Percentiles rank a stretch among this genome's conserved stretches.
Conservation (phyloP, 768 basidiomycete species). For the Lactarius psammicola region DNA sequence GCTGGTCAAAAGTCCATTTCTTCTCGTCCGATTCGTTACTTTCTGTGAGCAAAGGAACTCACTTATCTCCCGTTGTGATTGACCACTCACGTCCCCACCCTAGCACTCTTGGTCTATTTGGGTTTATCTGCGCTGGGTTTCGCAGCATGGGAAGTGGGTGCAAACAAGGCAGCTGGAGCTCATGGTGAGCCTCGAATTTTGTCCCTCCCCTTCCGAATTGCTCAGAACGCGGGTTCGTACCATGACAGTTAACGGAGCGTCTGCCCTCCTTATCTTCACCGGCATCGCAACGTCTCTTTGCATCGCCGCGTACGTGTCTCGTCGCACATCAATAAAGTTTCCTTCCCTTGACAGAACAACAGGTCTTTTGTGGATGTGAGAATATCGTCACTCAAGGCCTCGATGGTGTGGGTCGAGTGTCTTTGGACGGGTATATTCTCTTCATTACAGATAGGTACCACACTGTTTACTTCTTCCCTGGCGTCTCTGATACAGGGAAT, state of each 20-base stretch:
- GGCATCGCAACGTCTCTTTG: constrained; percentile 34
- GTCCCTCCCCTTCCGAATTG: background rate
- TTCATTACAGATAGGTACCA: constrained; percentile 48
- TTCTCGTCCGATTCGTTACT: constrained; percentile 54
- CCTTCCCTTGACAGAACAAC: constrained; percentile 40
- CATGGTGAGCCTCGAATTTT: background rate
- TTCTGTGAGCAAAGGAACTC: constrained; percentile 47
- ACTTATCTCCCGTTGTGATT: constrained; percentile 3
- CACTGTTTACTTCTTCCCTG: constrained; percentile 7
- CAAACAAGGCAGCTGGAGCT: constrained; percentile 19
- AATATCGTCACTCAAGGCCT: constrained; percentile 40
- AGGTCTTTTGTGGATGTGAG: constrained; percentile 38
- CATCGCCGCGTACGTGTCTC: constrained; percentile 39
- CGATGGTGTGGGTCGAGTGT: constrained; percentile 53
- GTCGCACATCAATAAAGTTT: constrained; percentile 40
- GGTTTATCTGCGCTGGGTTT: constrained; percentile 22
- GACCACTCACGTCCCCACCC: background rate
- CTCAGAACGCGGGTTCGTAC: background rate
- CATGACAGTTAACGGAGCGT: constrained; percentile 9
- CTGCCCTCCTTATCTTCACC: constrained; percentile 15
- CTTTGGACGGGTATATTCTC: constrained; percentile 52
- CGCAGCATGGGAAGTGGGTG: constrained; percentile 25
- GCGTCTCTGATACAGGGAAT: constrained; percentile 1
- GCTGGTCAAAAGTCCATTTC: constrained; percentile 50
- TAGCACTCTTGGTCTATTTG: constrained; percentile 46